phyloP scores from a whole-genome alignment of 805 yeast species.

The Starmerella apis region DNA sequence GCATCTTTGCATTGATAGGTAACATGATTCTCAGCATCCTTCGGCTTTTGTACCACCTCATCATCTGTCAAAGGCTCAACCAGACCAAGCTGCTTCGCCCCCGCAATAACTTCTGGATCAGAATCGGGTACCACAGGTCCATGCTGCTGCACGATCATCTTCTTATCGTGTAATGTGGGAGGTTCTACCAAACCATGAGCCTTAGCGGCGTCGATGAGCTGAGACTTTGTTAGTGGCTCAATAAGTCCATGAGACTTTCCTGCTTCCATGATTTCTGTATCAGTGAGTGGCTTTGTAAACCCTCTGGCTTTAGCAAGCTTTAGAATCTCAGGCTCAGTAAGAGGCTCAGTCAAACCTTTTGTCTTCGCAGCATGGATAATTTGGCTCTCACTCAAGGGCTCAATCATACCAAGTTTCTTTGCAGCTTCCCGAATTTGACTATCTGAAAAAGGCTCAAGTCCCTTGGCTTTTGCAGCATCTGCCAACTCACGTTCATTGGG shows the following conservation, averaged over 20 bases:
- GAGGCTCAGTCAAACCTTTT: conserved; percentile 21
- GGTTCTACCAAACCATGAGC: conserved; percentile 21
- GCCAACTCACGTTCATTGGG: not conserved
- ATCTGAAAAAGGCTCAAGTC: conserved; percentile 14
- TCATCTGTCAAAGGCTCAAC: conserved; percentile 35
- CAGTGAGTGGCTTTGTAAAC: conserved; percentile 12
- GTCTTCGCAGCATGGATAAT: conserved; percentile 15
- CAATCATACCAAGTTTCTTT: conserved; percentile 3
- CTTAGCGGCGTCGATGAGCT: conserved; percentile 18
- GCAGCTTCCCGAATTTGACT: not conserved
- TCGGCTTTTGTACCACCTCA: not conserved
- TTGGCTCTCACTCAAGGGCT: conserved; percentile 12
- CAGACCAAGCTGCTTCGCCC: conserved; percentile 43
- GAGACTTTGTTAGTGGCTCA: conserved; percentile 4
- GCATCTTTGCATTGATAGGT: no score
- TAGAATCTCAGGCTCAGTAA: conserved; percentile 10
- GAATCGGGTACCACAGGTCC: not conserved
- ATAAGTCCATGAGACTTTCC: not conserved
- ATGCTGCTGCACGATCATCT: not conserved
- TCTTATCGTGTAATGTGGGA: not conserved
- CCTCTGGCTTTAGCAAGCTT: conserved; percentile 6
- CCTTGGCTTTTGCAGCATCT: conserved; percentile 18
- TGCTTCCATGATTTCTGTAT: not conserved
- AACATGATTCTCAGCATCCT: not conserved
- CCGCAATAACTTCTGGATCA: not conserved